Evolutionary conservation across 495 filamentous ascomycete species (phyloP), one percentile per base, ranked within the genome.

Genomic region (Penicillium macrosclerotiorum): DNA sequence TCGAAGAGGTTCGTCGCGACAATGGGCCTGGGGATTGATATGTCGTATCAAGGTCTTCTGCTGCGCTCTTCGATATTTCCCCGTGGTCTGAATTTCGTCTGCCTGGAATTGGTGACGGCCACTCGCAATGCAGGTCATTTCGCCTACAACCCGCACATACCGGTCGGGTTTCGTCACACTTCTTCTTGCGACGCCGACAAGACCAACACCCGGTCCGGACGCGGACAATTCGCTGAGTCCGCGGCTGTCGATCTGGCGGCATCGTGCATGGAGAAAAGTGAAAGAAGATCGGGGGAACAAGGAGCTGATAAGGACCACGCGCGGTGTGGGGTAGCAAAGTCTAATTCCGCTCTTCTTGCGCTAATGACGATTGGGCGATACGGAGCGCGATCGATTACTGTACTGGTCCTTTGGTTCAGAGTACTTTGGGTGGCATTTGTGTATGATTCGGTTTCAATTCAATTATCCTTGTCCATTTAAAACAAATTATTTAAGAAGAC

Each of bases 131-230:
- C 3, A 67, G 47, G 20, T 65, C 59, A 45, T 68, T 60, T 23
- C 56, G 55, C 32, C 47, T 61, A 70, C 82, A 69, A 20, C 65
- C 65, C 12, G 78, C 76, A 81, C 88, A 93, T 26, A 76, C 70
- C 26, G 90, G 89, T 48, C 85, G 88, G 9, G 77, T 72, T 69
- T 93, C 89, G 58, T 93, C 89, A 66, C 89, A 94, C 73, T 94
- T 94, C 81, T 93, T 95, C 72, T 93, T 93, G n/a, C 89, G 78
- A 52, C 84, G 85, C 42, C 89, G 75, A 64, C 89, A 94, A 23
- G 88, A 90, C 52, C 87, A 82, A 64, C 89, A 95, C 6, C 89
- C 89, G 2, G 89, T 93, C 13, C 65, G 49, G 17, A 69, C 65
- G 35, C 65, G 63, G 7, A 69, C 61, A 27, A 69, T 69, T 20